Percentiles rank a stretch among this genome's conserved stretches.
phyloP scores from a whole-genome alignment of 495 filamentous ascomycete genomes.

The Daldinia loculata region DNA sequence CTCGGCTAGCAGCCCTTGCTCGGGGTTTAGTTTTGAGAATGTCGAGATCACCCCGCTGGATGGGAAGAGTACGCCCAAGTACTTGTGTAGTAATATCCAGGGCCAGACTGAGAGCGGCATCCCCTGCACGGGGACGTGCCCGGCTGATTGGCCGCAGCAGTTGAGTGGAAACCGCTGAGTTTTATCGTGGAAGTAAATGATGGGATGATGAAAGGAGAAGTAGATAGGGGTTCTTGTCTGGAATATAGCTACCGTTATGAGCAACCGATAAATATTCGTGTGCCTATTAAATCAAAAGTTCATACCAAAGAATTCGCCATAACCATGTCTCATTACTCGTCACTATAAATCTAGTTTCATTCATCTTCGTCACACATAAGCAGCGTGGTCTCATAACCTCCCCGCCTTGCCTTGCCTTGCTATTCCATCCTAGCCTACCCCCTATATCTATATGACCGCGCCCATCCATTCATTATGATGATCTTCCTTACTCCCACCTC shows the following conservation, averaged over 20 bases:
- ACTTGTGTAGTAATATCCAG: conserved; percentile 56
- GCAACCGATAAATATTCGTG: background rate
- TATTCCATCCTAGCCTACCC: background rate
- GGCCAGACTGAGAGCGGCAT: conserved; percentile 50
- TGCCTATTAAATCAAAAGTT: background rate
- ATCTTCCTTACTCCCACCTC: conserved; percentile 59
- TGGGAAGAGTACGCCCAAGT: conserved; percentile 53
- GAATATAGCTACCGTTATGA: background rate
- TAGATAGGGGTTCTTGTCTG: background rate
- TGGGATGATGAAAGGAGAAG: background rate
- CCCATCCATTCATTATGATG: conserved; percentile 3
- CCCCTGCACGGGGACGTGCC: conserved; percentile 56
- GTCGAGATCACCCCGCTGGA: conserved; percentile 59
- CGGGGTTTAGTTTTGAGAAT: conserved; percentile 57
- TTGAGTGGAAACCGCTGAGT: conserved; percentile 49
- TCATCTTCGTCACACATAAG: conserved; percentile 21
- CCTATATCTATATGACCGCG: conserved; percentile 10
- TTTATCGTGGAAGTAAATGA: too few species aligned
- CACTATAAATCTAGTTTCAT: conserved; percentile 6
- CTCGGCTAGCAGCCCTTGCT: conserved; percentile 58
- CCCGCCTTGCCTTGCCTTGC: background rate
- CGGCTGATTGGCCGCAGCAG: conserved; percentile 55
- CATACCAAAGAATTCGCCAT: background rate
- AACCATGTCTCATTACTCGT: conserved; percentile 37
- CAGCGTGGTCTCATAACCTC: conserved; percentile 24